Evolutionary conservation across 2,329 filamentous ascomycete genomes (phyloP).

Genomic region (Hypomyces rosellus): DNA sequence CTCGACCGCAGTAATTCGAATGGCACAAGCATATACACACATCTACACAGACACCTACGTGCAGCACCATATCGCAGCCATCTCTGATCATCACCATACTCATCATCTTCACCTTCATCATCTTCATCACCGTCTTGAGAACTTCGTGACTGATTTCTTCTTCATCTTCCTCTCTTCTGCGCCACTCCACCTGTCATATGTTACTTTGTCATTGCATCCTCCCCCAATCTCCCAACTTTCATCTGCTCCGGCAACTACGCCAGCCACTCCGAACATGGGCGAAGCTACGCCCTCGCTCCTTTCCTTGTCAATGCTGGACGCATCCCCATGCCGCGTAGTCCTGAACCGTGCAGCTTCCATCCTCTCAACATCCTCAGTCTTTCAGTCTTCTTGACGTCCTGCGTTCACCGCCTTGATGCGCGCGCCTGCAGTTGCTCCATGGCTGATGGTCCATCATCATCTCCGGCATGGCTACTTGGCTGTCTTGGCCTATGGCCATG

Average conservation of each 20-base stretch:
- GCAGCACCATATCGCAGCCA: conserved; percentile 2
- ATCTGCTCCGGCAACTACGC: conserved; percentile 21
- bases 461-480: background rate
- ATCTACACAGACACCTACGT: background rate
- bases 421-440: conserved; percentile 3
- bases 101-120: conserved; percentile 2
- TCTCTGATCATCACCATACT: background rate
- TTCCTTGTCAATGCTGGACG: conserved; percentile 18
- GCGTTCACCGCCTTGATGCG: conserved; percentile 27
- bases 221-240: conserved; percentile 16
- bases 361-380: conserved; percentile 19
- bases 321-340: conserved; percentile 10
- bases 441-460: background rate
- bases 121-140: conserved; percentile 1
- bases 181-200: conserved; percentile 21
- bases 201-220: conserved; percentile 11
- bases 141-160: conserved; percentile 13
- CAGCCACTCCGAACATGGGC: conserved; percentile 15
- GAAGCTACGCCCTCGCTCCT: conserved; percentile 12
- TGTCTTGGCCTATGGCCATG: background rate
- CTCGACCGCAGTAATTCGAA: too few species aligned
- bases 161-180: conserved; percentile 17
- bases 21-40: background rate
- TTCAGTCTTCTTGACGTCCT: conserved; percentile 24
- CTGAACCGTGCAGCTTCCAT: conserved; percentile 11